Conservation (phyloP, 148 eudicot species). For the Cornus florida region DNA sequence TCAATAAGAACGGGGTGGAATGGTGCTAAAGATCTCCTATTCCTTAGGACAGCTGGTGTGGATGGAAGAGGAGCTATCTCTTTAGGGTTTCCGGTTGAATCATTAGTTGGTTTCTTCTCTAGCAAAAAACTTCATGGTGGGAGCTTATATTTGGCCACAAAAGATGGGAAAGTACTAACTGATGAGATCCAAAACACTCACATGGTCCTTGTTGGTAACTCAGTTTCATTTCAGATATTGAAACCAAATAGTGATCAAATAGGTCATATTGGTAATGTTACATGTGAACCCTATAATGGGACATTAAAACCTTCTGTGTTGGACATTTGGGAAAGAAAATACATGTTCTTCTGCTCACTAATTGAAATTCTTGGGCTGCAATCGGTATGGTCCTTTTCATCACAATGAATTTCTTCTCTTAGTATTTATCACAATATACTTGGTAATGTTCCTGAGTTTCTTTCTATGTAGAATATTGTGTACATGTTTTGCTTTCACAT, state of each 20-base stretch:
- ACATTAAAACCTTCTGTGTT: conserved; percentile 17
- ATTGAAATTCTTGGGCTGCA: conserved; percentile 39
- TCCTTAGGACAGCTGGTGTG: conserved; percentile 36
- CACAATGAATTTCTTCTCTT: neutral
- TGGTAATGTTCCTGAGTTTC: neutral
- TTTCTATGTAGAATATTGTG: no score
- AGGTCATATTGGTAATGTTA: conserved; percentile 26
- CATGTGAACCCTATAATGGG: conserved; percentile 32
- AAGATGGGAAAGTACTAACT: conserved; percentile 32
- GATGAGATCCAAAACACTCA: conserved; percentile 31
- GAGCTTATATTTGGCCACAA: conserved; percentile 46
- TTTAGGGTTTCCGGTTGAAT: conserved; percentile 43
- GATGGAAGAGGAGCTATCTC: conserved; percentile 41
- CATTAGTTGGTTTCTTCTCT: conserved; percentile 26
- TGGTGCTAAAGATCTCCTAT: conserved; percentile 11
- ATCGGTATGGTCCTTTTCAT: conserved; percentile 29
- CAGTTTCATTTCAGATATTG: conserved; percentile 20
- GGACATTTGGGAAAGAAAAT: conserved; percentile 30
- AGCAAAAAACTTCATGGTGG: conserved; percentile 25
- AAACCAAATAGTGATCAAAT: conserved; percentile 14
- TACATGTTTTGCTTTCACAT: neutral
- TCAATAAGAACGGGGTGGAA: conserved; percentile 45
- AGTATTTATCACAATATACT: neutral
- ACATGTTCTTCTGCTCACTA: conserved; percentile 39
- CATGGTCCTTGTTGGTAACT: conserved; percentile 20